phyloP scores from a whole-genome alignment of 164 flowering plant species.

The Piper betle region DNA sequence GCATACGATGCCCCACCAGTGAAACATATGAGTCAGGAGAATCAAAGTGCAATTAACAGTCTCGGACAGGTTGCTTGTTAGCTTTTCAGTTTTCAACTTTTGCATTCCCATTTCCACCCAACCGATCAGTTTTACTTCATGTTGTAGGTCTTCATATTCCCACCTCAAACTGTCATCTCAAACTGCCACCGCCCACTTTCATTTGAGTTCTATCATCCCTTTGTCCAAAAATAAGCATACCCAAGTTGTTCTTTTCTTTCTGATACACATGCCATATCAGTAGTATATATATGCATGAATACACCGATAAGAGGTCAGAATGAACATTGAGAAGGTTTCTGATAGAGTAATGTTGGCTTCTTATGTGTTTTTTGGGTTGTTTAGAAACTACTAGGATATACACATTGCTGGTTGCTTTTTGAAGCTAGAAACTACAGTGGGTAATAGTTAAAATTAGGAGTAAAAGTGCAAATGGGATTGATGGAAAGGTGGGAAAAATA shows the following conservation, averaged over 20 bases:
- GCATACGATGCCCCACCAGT: background rate
- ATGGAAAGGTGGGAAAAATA: background rate
- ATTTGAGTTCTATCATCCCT: too few species aligned
- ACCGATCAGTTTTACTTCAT: background rate
- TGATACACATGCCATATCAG: too few species aligned
- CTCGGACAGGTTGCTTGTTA: background rate
- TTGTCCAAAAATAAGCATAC: too few species aligned
- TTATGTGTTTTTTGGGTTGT: background rate
- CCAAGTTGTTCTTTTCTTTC: too few species aligned
- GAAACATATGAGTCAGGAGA: background rate
- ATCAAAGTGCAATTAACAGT: background rate
- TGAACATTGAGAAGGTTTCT: too few species aligned
- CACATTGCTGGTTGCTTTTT: background rate
- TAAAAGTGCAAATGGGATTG: background rate
- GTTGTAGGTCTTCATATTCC: background rate
- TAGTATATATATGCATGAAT: too few species aligned
- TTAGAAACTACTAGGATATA: background rate
- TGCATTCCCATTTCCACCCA: background rate
- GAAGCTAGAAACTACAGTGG: background rate
- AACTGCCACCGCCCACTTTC: too few species aligned
- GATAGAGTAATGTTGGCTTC: too few species aligned
- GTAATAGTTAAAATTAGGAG: background rate
- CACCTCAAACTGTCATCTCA: background rate
- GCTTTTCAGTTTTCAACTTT: background rate
- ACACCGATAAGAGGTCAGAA: too few species aligned